Base-by-base conservation (phyloP, 139 green algal species). In the Ettlia oleoabundans region DNA sequence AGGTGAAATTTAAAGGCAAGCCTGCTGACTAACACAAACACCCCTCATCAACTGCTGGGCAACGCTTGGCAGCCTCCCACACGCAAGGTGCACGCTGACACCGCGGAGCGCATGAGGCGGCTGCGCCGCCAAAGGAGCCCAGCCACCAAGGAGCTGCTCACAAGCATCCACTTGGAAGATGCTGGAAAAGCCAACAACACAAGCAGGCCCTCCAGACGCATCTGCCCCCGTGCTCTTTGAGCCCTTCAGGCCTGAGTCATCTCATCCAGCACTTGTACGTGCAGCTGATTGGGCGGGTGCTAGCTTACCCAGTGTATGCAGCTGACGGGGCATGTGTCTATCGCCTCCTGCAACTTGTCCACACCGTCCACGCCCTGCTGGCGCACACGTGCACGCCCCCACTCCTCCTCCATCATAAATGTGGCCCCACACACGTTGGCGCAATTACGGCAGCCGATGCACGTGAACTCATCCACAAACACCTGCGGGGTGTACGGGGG, bases 391-490 rank as follows among this genome's bases (percentile, higher is more conserved):
- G 75, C 75, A 38, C 75, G 85, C 52, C 94, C 94, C 64, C 94
- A 84, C 52, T 93, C 85, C 4, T 85, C 63, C 85, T 97, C 92
- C 26, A 97, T 96, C 40, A 89, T 79, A 84, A 96, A 98, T 9
- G 91, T 95, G 8, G 68, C 84, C 2, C 85, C 61, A 8, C 91
- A 91, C 32, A 86, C 87, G 86, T 89, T 95, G 26, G 94, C 86
- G 82, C 94, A 98, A 88, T 92, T 83, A 79, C 94, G 92, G 89
- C 93, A 97, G 24, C 94, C 94, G 61, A 98, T 98, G 89, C 94
- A 98, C 0, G 90, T 86, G 55, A 91, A 88, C 79, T 98, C 94
- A 78, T 97, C 94, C 69, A 98, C 94, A 89, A 98, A 98, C 13
- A 96, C 90, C 2, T 85, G 55, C 51, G n/a, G n/a, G n/a, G n/a